phyloP scores from a whole-genome alignment of 2,329 filamentous ascomycete genomes.

The Botrytis galanthina region DNA sequence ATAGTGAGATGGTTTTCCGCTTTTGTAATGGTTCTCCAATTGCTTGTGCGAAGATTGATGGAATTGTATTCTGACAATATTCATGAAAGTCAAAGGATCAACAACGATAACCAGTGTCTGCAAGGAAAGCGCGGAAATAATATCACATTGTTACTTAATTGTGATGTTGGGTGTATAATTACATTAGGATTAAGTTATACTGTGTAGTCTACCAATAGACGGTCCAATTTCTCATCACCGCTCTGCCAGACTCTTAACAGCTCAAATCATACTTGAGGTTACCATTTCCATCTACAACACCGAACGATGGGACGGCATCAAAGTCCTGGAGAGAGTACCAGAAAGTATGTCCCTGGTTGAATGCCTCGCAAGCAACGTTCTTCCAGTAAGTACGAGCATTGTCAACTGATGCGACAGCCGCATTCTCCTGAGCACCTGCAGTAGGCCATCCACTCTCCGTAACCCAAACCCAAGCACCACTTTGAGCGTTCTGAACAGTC shows the following conservation, averaged over 20 bases:
- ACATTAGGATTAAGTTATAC: slow-evolving; percentile 10
- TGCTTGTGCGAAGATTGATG: not conserved
- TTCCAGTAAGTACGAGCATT: slow-evolving; percentile 66
- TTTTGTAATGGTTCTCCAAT: not conserved
- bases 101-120: not conserved
- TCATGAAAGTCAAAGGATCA: not conserved
- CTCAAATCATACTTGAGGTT: slow-evolving; percentile 32
- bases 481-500: slow-evolving; percentile 44
- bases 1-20: not conserved
- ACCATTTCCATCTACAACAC: slow-evolving; percentile 39
- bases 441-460: slow-evolving; percentile 67
- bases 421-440: slow-evolving; percentile 51
- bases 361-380: slow-evolving; percentile 57
- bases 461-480: slow-evolving; percentile 57
- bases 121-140: not conserved
- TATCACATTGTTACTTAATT: not conserved
- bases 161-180: not conserved
- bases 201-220: not conserved
- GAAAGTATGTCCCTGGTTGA: slow-evolving; percentile 55
- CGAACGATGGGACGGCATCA: slow-evolving; percentile 41
- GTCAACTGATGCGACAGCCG: slow-evolving; percentile 52
- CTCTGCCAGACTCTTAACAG: slow-evolving; percentile 22
- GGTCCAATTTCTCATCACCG: not conserved
- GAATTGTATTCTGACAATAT: not conserved
- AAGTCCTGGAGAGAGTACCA: slow-evolving; percentile 63